Evolutionary conservation across 257 asterid genomes (phyloP).

Genomic region (Nicotiana paniculata): DNA sequence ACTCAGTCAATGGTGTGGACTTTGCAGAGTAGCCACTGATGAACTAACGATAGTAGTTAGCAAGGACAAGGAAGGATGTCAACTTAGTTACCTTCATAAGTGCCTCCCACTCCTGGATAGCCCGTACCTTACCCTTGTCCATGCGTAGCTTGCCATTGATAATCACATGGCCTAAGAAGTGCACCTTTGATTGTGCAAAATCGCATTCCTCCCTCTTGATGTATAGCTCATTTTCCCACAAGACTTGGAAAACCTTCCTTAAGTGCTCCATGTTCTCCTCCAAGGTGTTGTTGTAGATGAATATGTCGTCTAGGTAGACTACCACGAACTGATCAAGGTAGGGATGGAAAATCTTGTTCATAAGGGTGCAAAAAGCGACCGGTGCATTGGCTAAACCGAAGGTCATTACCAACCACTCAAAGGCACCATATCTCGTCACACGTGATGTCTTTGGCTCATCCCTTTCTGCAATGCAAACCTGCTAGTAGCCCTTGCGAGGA

Average conservation of each 20-base stretch:
- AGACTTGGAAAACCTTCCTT: background rate
- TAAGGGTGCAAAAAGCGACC: background rate
- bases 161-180: background rate
- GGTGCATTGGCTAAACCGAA: background rate
- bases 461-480: background rate
- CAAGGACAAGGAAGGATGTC: background rate
- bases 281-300: background rate
- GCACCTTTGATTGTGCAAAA: background rate
- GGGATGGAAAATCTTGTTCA: background rate
- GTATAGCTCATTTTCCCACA: background rate
- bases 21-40: background rate
- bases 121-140: background rate
- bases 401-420: background rate
- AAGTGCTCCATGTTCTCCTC: background rate
- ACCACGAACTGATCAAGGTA: background rate
- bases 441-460: background rate
- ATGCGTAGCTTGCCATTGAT: background rate
- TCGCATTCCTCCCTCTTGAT: background rate
- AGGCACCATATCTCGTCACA: background rate
- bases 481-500: background rate
- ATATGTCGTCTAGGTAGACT: background rate
- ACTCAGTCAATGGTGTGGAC: background rate
- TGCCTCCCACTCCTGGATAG: background rate
- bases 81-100: background rate
- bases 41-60: background rate